Evolutionary conservation across 2,329 filamentous ascomycete genomes (phyloP).

Genomic region (Neodidymelliopsis sp.): DNA sequence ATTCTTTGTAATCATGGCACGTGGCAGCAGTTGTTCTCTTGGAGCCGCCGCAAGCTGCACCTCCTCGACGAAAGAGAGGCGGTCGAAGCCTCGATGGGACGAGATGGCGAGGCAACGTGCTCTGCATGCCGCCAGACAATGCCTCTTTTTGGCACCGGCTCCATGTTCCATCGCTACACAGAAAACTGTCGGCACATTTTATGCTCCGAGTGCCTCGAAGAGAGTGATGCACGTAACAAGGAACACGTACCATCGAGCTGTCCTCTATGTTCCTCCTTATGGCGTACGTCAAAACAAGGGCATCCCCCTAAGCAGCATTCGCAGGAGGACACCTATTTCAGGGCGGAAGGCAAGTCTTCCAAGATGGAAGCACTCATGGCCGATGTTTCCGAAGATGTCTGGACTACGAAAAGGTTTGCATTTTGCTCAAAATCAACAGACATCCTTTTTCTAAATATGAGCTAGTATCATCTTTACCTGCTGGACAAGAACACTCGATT

Average conservation of each 20-base stretch:
- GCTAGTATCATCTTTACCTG: slow-evolving; percentile 44
- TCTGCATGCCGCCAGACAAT: slow-evolving; percentile 41
- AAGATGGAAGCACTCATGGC: slow-evolving; percentile 46
- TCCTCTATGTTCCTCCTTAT: slow-evolving; percentile 33
- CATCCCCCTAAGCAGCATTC: slow-evolving; percentile 6
- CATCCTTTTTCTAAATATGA: no score
- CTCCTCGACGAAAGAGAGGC: slow-evolving; percentile 49
- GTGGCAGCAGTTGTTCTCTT: slow-evolving; percentile 56
- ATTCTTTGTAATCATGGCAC: slow-evolving; percentile 62
- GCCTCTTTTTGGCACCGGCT: slow-evolving; percentile 26
- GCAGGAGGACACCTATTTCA: slow-evolving; percentile 40
- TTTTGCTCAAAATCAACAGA: not conserved
- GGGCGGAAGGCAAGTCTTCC: slow-evolving; percentile 38
- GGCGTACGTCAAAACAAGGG: slow-evolving; percentile 2
- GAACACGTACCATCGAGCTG: slow-evolving; percentile 20
- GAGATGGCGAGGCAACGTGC: slow-evolving; percentile 40
- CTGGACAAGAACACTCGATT: slow-evolving; percentile 41
- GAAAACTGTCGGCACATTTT: slow-evolving; percentile 43
- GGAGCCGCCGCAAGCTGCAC: slow-evolving; percentile 47
- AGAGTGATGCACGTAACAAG: slow-evolving; percentile 26
- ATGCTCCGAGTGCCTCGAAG: slow-evolving; percentile 45
- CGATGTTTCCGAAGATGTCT: slow-evolving; percentile 41
- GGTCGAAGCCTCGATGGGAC: slow-evolving; percentile 33
- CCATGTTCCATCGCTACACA: slow-evolving; percentile 30
- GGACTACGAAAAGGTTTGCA: slow-evolving; percentile 38